Evolutionary conservation across 345 rosid genomes (phyloP), one percentile per base, ranked within the genome.

Genomic region (Camelina neglecta): DNA sequence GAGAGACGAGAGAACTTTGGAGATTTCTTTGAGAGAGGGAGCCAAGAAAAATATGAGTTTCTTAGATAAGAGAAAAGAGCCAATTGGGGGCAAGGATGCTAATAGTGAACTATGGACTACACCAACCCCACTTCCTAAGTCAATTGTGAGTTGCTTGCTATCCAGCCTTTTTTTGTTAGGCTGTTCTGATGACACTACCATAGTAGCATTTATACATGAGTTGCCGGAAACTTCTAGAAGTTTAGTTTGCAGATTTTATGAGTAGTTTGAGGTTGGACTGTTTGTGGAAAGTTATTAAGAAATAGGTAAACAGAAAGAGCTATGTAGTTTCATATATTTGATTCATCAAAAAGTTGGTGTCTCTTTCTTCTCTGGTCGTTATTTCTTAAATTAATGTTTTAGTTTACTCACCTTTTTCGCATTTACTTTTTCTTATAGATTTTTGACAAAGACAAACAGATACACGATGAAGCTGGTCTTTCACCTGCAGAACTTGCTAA

Each of bases 401-500:
- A 10, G 36, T 12, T 18, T 60, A 45, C 44, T 55, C 31, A 3
- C 6, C 20, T 61, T 44, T 36, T 56, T 18, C 5, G 48, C 39
- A 41, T 56, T 79, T 48, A 35, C 35, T 4, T 54, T 55, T 56
- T 36, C 31, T n/a, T 24, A n/a, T 41, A 71, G 76, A 41, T 59
- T 68, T 48, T 39, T 20, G 74, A 74, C 5, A 58, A 16, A 70
- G 53, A 58, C 68, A 63, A 66, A 47, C 79, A 80, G 86, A 33
- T 72, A 38, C 74, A 13, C 66, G 85, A 85, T 62, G 84, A 84
- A 78, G 79, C 84, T 26, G 89, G 87, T 56, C 79, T 89, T 60
- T 90, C 95, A 44, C 98, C 97, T 11, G 65, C 88, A 80, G 96
- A 90, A 23, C 87, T 91, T 80, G 96, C 96, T 35, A 90, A 79